These are phyloP conservation scores for Porpolomopsis calyptriformis DNA, from an alignment of 768 basidiomycete genomes.

Conservation along the genomic window DNA sequence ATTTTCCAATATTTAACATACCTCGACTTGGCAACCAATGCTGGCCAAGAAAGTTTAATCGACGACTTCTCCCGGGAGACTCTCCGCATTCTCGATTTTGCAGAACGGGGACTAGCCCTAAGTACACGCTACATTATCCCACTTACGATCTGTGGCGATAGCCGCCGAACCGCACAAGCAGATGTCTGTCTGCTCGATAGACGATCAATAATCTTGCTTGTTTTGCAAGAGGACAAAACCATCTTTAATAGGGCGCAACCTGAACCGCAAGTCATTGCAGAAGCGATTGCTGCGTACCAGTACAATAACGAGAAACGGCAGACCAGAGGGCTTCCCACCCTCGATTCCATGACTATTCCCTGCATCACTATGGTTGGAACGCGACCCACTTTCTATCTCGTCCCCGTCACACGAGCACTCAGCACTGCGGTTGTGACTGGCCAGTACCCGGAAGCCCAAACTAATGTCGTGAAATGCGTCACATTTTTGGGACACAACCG, in stretches of 20 bases:
- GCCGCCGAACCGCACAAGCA: not conserved
- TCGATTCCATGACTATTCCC: conserved; percentile 7
- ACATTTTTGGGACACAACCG: not conserved
- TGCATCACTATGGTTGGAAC: conserved; percentile 8
- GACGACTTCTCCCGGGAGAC: not conserved
- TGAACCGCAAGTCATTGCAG: conserved; percentile 23
- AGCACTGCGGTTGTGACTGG: conserved; percentile 5
- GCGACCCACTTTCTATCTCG: conserved; percentile 7
- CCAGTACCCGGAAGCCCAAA: conserved; percentile 5
- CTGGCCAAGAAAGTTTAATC: not conserved
- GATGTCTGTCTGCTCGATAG: conserved; percentile 2
- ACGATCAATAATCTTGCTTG: conserved; percentile 10
- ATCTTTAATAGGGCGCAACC: conserved; percentile 11
- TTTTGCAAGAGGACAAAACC: conserved; percentile 15
- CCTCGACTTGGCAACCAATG: not conserved
- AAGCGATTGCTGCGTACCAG: conserved; percentile 24
- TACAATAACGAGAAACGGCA: conserved; percentile 15
- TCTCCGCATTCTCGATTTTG: not conserved
- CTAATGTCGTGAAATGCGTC: conserved; percentile 7
- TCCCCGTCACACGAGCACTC: conserved; percentile 5
- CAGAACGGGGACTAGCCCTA: not conserved
- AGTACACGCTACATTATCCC: conserved; percentile 2
- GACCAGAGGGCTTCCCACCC: not conserved
- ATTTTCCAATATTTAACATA: too few relatives aligned
- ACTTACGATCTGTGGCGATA: conserved; percentile 5